Evolutionary conservation across 306 rosid genomes (phyloP).

Genomic region (Citrullus colocynthis): DNA sequence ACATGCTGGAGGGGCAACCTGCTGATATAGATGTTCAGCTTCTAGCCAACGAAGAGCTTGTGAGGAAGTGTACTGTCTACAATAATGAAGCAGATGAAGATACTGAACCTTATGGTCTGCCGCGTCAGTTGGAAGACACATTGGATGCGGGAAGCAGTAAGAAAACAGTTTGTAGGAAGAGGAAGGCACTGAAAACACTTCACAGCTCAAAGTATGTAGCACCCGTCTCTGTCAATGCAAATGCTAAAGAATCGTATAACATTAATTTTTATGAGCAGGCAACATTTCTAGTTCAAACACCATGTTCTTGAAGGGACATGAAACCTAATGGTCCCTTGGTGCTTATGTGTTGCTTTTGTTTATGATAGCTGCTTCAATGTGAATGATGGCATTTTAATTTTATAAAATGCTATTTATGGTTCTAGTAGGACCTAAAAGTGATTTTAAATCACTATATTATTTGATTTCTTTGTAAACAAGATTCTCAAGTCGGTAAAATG

Average conservation of each 20-base stretch:
- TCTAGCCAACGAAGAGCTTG: conserved; percentile 36
- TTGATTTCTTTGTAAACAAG: background rate
- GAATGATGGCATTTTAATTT: background rate
- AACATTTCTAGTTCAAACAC: background rate
- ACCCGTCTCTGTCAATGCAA: background rate
- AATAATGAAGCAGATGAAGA: conserved; percentile 21
- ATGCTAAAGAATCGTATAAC: background rate
- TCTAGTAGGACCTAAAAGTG: background rate
- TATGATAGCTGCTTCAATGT: background rate
- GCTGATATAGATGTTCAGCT: conserved; percentile 21
- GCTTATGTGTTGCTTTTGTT: background rate
- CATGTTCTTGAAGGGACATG: background rate
- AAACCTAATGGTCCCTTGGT: background rate
- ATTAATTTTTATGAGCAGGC: background rate
- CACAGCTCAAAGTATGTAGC: conserved; percentile 45
- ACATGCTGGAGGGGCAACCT: conserved; percentile 11
- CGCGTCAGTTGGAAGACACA: conserved; percentile 16
- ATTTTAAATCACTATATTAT: background rate
- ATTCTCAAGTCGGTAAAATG: background rate
- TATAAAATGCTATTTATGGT: background rate
- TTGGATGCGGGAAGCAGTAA: conserved; percentile 17
- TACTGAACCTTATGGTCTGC: conserved; percentile 2
- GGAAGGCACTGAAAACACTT: conserved; percentile 52
- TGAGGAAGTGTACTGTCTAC: conserved; percentile 30
- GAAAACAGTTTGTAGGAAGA: conserved; percentile 36